Evolutionary conservation across 768 basidiomycete species (phyloP).

Genomic region (Trametes meyenii): DNA sequence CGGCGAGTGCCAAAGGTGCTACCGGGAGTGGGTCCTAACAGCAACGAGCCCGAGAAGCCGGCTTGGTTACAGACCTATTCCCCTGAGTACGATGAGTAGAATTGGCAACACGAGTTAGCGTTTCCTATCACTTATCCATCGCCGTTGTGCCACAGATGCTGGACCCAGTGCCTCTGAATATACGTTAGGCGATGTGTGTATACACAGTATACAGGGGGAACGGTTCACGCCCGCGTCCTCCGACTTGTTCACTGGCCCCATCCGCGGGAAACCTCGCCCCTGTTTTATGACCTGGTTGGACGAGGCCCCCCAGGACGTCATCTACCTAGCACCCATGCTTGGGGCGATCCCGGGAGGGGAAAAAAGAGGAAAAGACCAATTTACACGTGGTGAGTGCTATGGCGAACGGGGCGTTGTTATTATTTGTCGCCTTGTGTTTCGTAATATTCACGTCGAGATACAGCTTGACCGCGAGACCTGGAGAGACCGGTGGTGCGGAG

Average conservation of each 20-base stretch:
- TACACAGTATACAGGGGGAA: not conserved
- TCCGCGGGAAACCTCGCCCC: not conserved
- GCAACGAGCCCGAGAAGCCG: no score
- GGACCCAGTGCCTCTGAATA: not conserved
- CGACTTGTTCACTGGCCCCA: not conserved
- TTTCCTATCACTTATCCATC: no score
- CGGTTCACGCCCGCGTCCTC: not conserved
- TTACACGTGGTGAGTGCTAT: not conserved
- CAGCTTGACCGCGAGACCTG: not conserved
- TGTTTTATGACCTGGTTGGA: not conserved
- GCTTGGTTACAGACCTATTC: no score
- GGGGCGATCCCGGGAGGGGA: not conserved
- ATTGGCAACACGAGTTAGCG: no score
- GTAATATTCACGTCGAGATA: no score
- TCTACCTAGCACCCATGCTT: not conserved
- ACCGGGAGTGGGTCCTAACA: no score
- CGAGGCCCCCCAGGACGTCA: not conserved
- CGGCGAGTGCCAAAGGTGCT: no score
- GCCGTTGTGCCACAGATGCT: not conserved
- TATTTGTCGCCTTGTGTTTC: not conserved
- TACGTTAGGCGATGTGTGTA: not conserved
- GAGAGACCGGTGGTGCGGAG: not conserved
- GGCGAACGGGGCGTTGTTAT: not conserved
- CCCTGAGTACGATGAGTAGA: no score
- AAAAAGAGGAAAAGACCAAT: not conserved